These are phyloP conservation scores for Taiozyma onychis DNA, from an alignment of 1,139 yeast genomes.

Conservation along the genomic window DNA sequence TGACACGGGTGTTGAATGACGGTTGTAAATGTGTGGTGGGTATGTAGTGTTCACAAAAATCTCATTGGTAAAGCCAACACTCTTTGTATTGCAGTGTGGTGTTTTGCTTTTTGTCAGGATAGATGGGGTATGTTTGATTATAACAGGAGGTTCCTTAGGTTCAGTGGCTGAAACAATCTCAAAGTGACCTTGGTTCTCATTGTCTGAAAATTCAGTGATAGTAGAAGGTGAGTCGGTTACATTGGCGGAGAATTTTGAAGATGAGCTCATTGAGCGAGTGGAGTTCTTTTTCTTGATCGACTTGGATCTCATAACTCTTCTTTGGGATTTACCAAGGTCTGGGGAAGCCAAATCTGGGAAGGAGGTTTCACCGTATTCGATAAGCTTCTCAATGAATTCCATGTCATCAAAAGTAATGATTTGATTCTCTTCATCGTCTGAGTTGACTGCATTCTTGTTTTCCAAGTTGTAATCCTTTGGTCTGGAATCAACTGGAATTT, in stretches of 20 bases:
- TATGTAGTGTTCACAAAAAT: slow-evolving; percentile 23
- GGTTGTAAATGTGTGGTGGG: slow-evolving; percentile 21
- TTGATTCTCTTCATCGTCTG: slow-evolving; percentile 7
- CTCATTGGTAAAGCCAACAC: slow-evolving; percentile 22
- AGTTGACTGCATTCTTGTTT: not conserved
- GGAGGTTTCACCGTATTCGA: slow-evolving; percentile 24
- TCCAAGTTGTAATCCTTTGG: not conserved
- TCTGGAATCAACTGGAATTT: not conserved
- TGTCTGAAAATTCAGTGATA: not conserved
- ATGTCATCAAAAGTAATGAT: slow-evolving; percentile 19
- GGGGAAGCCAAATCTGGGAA: slow-evolving; percentile 22
- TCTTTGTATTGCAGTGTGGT: slow-evolving; percentile 4
- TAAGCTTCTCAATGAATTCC: slow-evolving; percentile 22
- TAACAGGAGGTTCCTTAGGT: slow-evolving; percentile 12
- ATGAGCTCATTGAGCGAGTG: slow-evolving; percentile 17
- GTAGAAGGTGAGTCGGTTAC: not conserved
- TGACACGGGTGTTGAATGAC: slow-evolving; percentile 21
- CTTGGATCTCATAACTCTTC: slow-evolving; percentile 22
- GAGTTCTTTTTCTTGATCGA: slow-evolving; percentile 23
- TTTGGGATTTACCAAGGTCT: slow-evolving; percentile 22
- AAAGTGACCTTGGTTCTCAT: not conserved
- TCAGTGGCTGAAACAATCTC: slow-evolving; percentile 12
- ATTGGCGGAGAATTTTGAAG: slow-evolving; percentile 9
- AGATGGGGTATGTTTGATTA: slow-evolving; percentile 5
- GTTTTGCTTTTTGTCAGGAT: slow-evolving; percentile 8